Conservation (phyloP, 2,329 filamentous ascomycete species). For the Lachnellula cervina region DNA sequence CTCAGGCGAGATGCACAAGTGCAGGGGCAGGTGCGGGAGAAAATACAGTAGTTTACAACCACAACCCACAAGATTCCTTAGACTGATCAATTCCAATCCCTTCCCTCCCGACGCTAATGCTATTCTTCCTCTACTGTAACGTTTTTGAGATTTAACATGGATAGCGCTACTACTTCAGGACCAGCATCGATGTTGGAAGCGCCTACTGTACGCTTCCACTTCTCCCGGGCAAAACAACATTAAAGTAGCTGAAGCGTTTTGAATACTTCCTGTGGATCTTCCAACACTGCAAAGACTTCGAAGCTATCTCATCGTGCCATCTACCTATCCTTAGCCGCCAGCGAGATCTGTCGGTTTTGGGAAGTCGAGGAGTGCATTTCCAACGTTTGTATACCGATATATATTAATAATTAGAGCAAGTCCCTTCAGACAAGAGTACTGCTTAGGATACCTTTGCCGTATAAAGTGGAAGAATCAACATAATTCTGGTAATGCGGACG, state of each 20-base stretch:
- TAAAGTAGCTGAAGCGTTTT: constrained; percentile 2
- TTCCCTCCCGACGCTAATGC: too few species aligned
- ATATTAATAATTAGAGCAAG: constrained; percentile 6
- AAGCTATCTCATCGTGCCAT: constrained; percentile 24
- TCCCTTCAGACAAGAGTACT: constrained; percentile 15
- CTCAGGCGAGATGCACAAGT: too few species aligned
- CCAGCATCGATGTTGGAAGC: neutral
- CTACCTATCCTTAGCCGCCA: constrained; percentile 16
- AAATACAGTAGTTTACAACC: too few species aligned
- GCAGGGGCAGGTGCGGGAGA: too few species aligned
- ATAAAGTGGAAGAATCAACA: too few species aligned
- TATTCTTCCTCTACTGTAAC: too few species aligned
- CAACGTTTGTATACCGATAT: constrained; percentile 32
- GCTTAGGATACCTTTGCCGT: too few species aligned
- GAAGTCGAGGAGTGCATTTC: constrained; percentile 28
- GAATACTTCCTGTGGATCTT: constrained; percentile 3
- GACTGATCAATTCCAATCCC: too few species aligned
- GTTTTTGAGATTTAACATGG: too few species aligned
- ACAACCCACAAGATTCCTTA: too few species aligned
- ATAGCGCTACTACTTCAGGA: too few species aligned
- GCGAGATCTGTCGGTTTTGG: constrained; percentile 9
- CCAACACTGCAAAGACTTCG: constrained; percentile 13
- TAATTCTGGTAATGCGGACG: too few species aligned
- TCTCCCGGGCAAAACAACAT: constrained; percentile 1
- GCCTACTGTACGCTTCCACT: constrained; percentile 4